Conservation (phyloP, 2,329 filamentous ascomycete genomes). For the Alternaria hordeiaustralica region DNA sequence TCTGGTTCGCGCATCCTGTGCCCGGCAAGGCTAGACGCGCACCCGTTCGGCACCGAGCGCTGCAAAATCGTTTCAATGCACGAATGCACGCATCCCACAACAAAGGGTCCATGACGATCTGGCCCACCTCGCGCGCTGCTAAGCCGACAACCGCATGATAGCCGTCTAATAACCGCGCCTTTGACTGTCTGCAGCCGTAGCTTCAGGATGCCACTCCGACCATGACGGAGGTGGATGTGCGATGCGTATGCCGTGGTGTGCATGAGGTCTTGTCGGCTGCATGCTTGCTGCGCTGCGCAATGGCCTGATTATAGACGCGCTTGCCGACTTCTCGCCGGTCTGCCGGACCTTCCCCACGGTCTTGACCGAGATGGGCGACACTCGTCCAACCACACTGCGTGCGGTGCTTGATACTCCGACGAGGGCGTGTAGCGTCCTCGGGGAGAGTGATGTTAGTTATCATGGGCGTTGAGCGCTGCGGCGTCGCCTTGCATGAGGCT, state of each 20-base stretch:
- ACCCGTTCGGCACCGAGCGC: constrained; percentile 5
- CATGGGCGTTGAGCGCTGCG: not conserved
- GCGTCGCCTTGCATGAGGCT: constrained; percentile 3
- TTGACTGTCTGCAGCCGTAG: not conserved
- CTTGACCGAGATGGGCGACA: constrained; percentile 6
- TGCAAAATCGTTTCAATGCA: not conserved
- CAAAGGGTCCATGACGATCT: constrained; percentile 1
- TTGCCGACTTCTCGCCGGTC: constrained; percentile 16
- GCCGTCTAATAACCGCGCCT: constrained; percentile 2
- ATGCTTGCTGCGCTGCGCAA: not conserved
- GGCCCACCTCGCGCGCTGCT: not conserved
- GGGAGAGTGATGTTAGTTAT: constrained; percentile 1
- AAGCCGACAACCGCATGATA: constrained; percentile 2
- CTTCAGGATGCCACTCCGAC: not conserved
- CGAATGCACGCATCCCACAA: not conserved
- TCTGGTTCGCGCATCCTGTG: not conserved
- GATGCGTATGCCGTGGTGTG: not conserved
- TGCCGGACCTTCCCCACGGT: not conserved
- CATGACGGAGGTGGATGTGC: constrained; percentile 8
- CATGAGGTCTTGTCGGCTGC: constrained; percentile 1
- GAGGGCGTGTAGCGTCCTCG: constrained; percentile 2
- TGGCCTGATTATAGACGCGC: constrained; percentile 10
- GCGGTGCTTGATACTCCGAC: constrained; percentile 32
- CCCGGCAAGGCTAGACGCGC: not conserved
- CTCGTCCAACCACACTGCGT: constrained; percentile 11